Base-by-base conservation (phyloP, 257 asterid genomes). In the Ligustrum vulgare region DNA sequence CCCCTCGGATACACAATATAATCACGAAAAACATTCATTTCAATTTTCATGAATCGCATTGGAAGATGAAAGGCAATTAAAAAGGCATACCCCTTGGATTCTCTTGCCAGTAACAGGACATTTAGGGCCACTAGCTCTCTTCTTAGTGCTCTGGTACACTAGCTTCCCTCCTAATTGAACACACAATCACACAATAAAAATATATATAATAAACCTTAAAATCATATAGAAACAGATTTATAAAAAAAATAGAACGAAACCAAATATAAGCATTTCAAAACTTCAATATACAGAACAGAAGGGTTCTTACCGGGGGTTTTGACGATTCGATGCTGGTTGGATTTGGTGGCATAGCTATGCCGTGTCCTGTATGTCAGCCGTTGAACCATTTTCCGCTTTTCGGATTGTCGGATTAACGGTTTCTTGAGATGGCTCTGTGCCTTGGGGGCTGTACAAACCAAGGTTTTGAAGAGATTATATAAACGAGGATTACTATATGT, bases 311-410 rank as follows among this genome's bases (percentile, higher is more conserved):
- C 88, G 11, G 86, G 88, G 41, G 86, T 81, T 80, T 84, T 84
- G 58, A 84, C 84, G 69, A 84, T 60, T 39, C 88, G 72, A 60
- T 84, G 88, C 56, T 84, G 84, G 49, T 84, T 84, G 73, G 88
- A 84, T 73, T 81, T 84, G 8, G 88, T 84, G 33, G 88, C 88
- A 81, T 84, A 84, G 79, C 88, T 84, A 70, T 84, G 88, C 63
- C 88, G 78, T 64, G 35, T 69, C 68, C 88, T 76, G 79, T 84
- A 84, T 0, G 88, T 84, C 23, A 84, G 82, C 66, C 88, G 82
- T 75, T 84, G 88, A 71, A 79, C 88, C 88, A 84, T 84, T 66
- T 79, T 76, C 45, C 11, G 41, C 70, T 43, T 3, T 13, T 71
- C 56, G 71, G 33, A 9, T 25, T 4, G 15, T 43, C 69, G 39